These are phyloP conservation scores for Ophiostoma populinum DNA, from an alignment of 2,329 filamentous ascomycete genomes.

Conservation along the genomic window DNA sequence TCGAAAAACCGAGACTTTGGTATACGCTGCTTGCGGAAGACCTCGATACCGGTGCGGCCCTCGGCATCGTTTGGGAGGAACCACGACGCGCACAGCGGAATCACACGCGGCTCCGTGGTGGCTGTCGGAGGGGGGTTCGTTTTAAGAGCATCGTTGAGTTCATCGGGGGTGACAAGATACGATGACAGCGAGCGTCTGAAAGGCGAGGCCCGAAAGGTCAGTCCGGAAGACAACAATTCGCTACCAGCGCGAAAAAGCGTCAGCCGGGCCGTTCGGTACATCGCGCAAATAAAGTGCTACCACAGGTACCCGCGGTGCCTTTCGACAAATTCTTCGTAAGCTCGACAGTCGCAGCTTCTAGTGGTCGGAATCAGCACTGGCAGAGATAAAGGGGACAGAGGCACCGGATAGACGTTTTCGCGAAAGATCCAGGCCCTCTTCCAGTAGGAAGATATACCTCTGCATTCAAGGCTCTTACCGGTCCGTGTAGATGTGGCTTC, in stretches of 20 bases:
- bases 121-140: constrained; percentile 66
- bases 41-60: constrained; percentile 59
- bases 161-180: constrained; percentile 72
- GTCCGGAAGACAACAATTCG: constrained; percentile 16
- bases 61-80: constrained; percentile 74
- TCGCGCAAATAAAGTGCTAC: background rate
- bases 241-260: constrained; percentile 22
- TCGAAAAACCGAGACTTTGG: constrained; percentile 91
- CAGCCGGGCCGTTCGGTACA: constrained; percentile 23
- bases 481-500: no score
- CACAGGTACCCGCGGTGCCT: background rate
- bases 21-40: constrained; percentile 69
- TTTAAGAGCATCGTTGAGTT: constrained; percentile 66
- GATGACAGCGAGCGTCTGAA: constrained; percentile 46
- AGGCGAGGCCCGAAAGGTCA: constrained; percentile 11
- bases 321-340: no score
- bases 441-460: no score
- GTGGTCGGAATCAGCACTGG: no score
- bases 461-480: no score
- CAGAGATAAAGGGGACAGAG: no score
- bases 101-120: constrained; percentile 64
- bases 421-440: no score
- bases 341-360: no score
- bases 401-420: no score
- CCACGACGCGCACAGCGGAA: constrained; percentile 87